These are phyloP conservation scores for Imleria badia DNA, from an alignment of 768 basidiomycete genomes.

Conservation along the genomic window DNA sequence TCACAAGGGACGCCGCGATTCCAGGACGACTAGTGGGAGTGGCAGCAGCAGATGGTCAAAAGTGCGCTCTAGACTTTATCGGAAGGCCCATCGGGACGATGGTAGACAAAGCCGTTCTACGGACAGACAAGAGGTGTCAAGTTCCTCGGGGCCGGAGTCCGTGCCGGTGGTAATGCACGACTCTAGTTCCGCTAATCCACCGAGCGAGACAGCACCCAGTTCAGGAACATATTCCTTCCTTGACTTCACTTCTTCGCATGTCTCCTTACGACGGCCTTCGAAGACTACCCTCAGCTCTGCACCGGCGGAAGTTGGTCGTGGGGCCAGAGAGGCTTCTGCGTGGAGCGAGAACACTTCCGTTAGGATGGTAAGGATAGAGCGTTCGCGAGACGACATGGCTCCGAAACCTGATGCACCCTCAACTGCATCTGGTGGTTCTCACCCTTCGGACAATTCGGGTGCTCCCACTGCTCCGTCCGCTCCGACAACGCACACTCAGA, in stretches of 20 bases:
- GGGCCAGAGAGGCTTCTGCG: conserved; percentile 1
- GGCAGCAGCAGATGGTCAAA: conserved; percentile 31
- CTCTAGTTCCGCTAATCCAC: conserved; percentile 12
- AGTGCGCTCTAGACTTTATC: conserved; percentile 31
- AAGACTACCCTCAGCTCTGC: conserved; percentile 29
- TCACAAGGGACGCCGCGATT: conserved; percentile 18
- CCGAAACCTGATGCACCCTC: conserved; percentile 34
- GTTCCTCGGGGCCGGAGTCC: conserved; percentile 29
- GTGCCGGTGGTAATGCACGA: conserved; percentile 33
- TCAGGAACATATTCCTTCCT: conserved; percentile 36
- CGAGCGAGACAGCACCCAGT: conserved; percentile 22
- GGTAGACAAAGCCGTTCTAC: conserved; percentile 18
- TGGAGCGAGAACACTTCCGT: conserved; percentile 22
- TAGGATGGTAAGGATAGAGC: conserved; percentile 17
- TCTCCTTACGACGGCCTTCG: conserved; percentile 25
- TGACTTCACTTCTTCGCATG: conserved; percentile 29
- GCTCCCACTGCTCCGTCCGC: conserved; percentile 16
- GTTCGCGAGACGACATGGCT: conserved; percentile 14
- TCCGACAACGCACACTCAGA: conserved; percentile 24
- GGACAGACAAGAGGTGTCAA: conserved; percentile 22
- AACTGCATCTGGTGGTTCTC: conserved; percentile 31
- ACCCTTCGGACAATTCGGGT: conserved; percentile 27
- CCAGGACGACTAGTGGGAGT: conserved; percentile 23
- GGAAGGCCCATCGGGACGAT: conserved; percentile 31
- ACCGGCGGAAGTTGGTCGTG: conserved; percentile 28